phyloP scores from a whole-genome alignment of 1,284 basidiomycete genomes.

The Afroboletus lepidellus region DNA sequence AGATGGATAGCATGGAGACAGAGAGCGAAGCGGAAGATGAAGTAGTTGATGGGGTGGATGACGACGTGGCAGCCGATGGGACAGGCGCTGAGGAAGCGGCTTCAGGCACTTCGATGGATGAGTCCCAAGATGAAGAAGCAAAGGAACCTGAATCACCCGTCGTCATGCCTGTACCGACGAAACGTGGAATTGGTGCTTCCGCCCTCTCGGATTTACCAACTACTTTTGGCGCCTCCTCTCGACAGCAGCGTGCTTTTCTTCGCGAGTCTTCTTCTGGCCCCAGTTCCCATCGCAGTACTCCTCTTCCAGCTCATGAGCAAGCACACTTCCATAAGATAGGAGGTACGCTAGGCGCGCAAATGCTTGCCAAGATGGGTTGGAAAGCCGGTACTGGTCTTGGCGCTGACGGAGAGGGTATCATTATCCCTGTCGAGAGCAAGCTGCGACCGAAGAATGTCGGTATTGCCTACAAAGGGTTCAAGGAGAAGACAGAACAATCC shows the following conservation, averaged over 20 bases:
- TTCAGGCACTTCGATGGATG: constrained; percentile 38
- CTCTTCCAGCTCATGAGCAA: constrained; percentile 65
- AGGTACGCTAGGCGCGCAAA: constrained; percentile 76
- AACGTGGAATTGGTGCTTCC: constrained; percentile 22
- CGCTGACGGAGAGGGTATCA: constrained; percentile 76
- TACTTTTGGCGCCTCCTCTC: constrained; percentile 41
- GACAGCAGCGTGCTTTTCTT: constrained; percentile 53
- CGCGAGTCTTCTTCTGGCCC: constrained; percentile 44
- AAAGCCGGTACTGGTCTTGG: constrained; percentile 83
- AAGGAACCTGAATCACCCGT: constrained; percentile 38
- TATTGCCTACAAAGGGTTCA: constrained; percentile 85
- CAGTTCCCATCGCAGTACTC: constrained; percentile 45
- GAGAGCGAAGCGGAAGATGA: constrained; percentile 37
- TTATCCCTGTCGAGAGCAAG: constrained; percentile 85
- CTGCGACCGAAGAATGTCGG: constrained; percentile 82
- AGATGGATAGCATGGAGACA: constrained; percentile 43
- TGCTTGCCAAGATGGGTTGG: constrained; percentile 97
- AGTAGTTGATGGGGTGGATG: constrained; percentile 36
- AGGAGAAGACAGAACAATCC: constrained; percentile 84
- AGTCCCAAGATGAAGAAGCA: constrained; percentile 42
- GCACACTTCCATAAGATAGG: constrained; percentile 79
- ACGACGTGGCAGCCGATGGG: constrained; percentile 38
- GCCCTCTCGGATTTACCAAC: constrained; percentile 36
- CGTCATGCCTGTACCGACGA: constrained; percentile 32
- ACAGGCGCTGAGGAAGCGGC: constrained; percentile 27